Base-by-base conservation (phyloP, 2,329 filamentous ascomycete genomes). In the Hysterium pulicare region DNA sequence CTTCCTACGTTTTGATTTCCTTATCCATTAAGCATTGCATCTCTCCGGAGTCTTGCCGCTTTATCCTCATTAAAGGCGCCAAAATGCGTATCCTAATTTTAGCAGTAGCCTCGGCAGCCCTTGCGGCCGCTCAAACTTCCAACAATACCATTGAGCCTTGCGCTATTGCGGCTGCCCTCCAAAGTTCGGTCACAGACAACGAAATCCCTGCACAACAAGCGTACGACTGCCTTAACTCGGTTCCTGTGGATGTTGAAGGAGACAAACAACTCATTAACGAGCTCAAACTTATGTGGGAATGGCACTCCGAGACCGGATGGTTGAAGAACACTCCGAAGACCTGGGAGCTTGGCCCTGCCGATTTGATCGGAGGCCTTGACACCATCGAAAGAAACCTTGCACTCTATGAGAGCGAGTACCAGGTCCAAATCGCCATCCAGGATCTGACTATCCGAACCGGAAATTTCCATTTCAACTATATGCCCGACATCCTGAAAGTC, bases 261-360 rank as follows among this genome's bases (percentile, higher is more conserved):
- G 53, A 60, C 37, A 26, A 41, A 1, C 33, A 51, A 5, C 58
- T 64, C 33, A 53, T 67, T 32, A 48, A 57, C 3, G 58, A 65
- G 28, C 41, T 66, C 2, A 59, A 60, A 32, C 24, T 46, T 8
- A 50, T 65, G 11, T 51, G 64, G 45, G 49, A 64, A 28, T 69
- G 64, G 35, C 64, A 70, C 26, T 65, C 59, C n/a, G 59, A 62
- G 7, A 40, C 66, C 10, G 51, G 45, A 4, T 68, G 64, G 44
- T 50, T 67, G 20, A 62, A 66, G 40, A 55, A 61, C 26, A 58
- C 63, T 2, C 62, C 61, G 13, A 32, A 49, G 16, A 59, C 59
- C 7, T 63, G 58, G 47, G 53, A 64, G 16, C 57, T 59, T 24
- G 62, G 64, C 9, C 38, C 57, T 1, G 44, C 67, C 7, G 67